Conservation (phyloP, 2,329 filamentous ascomycete species). For the Metarhizium guizhouense region DNA sequence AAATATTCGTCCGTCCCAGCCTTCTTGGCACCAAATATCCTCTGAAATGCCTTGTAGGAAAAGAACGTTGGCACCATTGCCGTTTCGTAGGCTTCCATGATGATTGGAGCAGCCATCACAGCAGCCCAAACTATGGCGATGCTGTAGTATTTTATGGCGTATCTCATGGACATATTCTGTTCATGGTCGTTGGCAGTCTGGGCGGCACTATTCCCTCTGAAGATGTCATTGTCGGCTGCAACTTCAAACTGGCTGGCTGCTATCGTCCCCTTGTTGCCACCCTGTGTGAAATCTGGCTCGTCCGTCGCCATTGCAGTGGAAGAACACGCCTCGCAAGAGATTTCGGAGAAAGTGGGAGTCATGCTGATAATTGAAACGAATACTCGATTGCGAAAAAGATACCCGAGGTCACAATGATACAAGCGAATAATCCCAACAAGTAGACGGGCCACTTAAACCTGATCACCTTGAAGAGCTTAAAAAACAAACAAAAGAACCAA, state of each 20-base stretch:
- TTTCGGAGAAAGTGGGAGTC: not conserved
- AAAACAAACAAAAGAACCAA: not conserved
- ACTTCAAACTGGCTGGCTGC: not conserved
- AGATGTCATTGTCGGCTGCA: constrained; percentile 4
- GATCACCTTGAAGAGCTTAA: not conserved
- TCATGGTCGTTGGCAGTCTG: constrained; percentile 8
- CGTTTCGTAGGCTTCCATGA: constrained; percentile 26
- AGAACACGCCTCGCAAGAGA: not conserved
- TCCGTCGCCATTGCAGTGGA: not conserved
- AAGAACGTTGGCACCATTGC: constrained; percentile 15
- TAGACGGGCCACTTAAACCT: not conserved
- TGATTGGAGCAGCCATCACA: constrained; percentile 19
- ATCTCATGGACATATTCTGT: constrained; percentile 9
- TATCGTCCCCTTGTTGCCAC: not conserved
- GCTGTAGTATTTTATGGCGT: constrained; percentile 9
- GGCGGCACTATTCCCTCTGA: constrained; percentile 7
- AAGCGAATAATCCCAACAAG: not conserved
- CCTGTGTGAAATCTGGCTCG: not conserved
- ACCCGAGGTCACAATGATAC: not conserved
- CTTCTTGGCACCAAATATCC: constrained; percentile 1
- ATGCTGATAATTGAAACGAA: not conserved
- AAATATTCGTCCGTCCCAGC: not conserved
- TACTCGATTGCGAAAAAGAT: not conserved
- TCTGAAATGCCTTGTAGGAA: constrained; percentile 7
- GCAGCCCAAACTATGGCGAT: constrained; percentile 10